Conservation (phyloP, 1,139 yeast species). For the Scheffersomyces illinoinensis region DNA sequence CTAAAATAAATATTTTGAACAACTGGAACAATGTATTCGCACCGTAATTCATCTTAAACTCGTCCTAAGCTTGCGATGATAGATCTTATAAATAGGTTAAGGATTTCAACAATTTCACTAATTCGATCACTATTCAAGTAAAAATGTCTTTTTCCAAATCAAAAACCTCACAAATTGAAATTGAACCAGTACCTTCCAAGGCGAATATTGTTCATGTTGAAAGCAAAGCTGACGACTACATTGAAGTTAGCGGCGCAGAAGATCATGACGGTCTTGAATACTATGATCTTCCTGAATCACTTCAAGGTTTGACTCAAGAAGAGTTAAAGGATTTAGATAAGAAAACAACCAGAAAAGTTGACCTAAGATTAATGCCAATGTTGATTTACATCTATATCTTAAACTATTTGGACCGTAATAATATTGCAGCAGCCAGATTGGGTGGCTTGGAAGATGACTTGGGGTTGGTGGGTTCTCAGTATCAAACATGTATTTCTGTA, state of each 20-base stretch:
- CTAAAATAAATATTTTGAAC: background rate
- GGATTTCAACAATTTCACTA: background rate
- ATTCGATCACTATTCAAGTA: background rate
- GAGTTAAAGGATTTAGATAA: constrained; percentile 40
- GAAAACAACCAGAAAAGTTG: constrained; percentile 49
- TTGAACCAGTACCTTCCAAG: background rate
- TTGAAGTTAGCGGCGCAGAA: constrained; percentile 1
- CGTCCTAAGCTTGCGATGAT: background rate
- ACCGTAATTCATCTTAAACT: background rate
- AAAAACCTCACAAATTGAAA: background rate
- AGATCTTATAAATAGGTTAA: background rate
- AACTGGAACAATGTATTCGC: background rate
- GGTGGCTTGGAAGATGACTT: constrained; percentile 58
- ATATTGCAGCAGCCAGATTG: constrained; percentile 61
- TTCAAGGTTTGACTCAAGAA: constrained; percentile 32
- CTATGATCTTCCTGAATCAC: constrained; percentile 30
- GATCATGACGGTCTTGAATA: constrained; percentile 6
- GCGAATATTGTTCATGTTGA: background rate
- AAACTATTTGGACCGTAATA: constrained; percentile 59
- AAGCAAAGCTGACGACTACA: background rate
- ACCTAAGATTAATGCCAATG: constrained; percentile 55
- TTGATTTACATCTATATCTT: constrained; percentile 53
- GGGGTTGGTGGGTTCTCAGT: constrained; percentile 48
- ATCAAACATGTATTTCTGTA: constrained; percentile 56
- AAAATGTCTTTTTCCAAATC: background rate